Percentiles rank a stretch among this genome's conserved stretches.
Conservation (phyloP, 1,284 basidiomycete species). For the Takashimella tepidaria region DNA sequence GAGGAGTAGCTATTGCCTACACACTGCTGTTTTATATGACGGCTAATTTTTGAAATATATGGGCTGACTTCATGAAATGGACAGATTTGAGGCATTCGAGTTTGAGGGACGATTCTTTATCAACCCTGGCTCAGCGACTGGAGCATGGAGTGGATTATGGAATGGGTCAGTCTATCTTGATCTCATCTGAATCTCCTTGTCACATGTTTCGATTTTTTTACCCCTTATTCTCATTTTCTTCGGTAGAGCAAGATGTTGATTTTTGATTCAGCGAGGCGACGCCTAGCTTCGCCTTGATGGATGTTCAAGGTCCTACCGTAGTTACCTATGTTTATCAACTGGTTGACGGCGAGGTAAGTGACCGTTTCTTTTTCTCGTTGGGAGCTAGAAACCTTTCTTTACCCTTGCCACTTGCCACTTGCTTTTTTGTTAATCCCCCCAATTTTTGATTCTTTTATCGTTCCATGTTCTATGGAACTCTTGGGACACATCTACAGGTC, state of each 20-base stretch:
- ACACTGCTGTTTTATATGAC: no score
- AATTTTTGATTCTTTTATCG: no score
- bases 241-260: no score
- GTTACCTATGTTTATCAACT: conserved; percentile 95
- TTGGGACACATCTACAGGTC: conserved; percentile 43
- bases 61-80: no score
- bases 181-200: neutral
- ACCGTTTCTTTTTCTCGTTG: neutral
- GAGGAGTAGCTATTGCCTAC: no score
- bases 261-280: conserved; percentile 56
- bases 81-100: conserved; percentile 91
- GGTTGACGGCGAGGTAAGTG: conserved; percentile 77
- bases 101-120: conserved; percentile 89
- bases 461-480: neutral
- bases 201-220: neutral
- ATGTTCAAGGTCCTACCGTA: conserved; percentile 88
- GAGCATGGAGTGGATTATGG: conserved; percentile 79
- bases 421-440: no score
- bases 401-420: no score
- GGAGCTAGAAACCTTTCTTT: neutral
- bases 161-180: conserved; percentile 55
- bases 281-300: conserved; percentile 87
- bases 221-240: no score
- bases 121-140: conserved; percentile 92
- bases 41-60: no score